Evolutionary conservation across 106 monocot genomes (phyloP), one percentile per base, ranked within the genome.

Genomic region (Allium sativum): DNA sequence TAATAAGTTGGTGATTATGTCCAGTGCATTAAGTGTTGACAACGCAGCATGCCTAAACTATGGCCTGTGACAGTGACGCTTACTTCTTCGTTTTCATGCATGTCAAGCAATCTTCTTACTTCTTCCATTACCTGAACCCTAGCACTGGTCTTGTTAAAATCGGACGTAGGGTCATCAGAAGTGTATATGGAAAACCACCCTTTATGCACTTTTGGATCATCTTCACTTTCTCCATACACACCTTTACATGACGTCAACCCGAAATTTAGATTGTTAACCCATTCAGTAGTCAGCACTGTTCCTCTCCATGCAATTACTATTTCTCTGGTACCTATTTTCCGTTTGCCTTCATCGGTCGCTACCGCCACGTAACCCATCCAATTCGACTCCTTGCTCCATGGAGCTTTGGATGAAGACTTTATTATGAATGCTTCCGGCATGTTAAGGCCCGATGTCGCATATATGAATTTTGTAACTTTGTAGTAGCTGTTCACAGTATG

Each of bases 61-160:
- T 95, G 95, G 10, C 90, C 95, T 18, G 79, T 78, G 6, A 84
- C 18, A 21, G 95, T 96, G 68, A 96, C 87, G 84, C 84, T 90
- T 4, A 68, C 48, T 56, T 82, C 84, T 59, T 96, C 95, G 60
- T 64, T 51, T 8, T 73, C 75, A 84, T 87, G 78, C 15, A 40
- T 3, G 11, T 79, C 70, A 1, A 96, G 68, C 4, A 96, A 73
- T 51, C 84, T 79, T 56, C 56, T 52, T 3, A 96, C 62, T 70
- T 96, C 90, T 2, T 42, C 52, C 13, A 90, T 31, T 0, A 90
- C 87, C 78, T 81, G 81, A 11, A 76, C 62, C 17, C 78, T 76
- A 14, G 81, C 81, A 46, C 78, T 68, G 2, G 48, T 52, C 46
- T 75, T 68, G 22, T 72, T 81, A 52, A 64, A 85, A 20, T 56